Evolutionary conservation across 192 early-diverging fungal genomes (phyloP).

Genomic region (Backusella macrospora): DNA sequence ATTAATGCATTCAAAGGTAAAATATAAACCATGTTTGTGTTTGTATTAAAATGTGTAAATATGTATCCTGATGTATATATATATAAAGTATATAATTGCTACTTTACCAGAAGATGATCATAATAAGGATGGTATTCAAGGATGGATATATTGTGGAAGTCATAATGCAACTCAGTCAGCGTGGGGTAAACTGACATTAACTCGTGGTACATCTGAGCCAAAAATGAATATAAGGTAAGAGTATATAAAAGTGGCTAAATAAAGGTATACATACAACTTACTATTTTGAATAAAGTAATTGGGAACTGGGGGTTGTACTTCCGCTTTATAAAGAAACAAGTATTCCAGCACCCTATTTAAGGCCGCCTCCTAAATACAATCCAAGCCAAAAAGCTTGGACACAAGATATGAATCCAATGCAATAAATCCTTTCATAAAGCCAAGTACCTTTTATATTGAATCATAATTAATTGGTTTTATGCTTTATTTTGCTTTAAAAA

Average conservation of each 20-base stretch:
- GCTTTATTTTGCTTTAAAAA: too few species aligned
- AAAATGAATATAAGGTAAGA: constrained; percentile 40
- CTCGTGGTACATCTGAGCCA: constrained; percentile 23
- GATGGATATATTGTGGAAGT: constrained; percentile 42
- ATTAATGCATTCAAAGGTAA: constrained; percentile 48
- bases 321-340: constrained; percentile 28
- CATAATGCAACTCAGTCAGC: constrained; percentile 38
- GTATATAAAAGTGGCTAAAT: neutral
- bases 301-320: constrained; percentile 44
- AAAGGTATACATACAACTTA: neutral
- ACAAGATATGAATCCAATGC: constrained; percentile 16
- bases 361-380: constrained; percentile 33
- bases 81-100: constrained; percentile 39
- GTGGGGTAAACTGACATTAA: constrained; percentile 32
- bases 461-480: too few species aligned
- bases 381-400: constrained; percentile 33
- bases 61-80: neutral
- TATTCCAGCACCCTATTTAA: constrained; percentile 30
- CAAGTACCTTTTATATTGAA: too few species aligned
- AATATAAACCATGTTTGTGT: neutral
- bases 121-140: neutral
- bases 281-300: constrained; percentile 33
- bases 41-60: neutral
- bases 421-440: too few species aligned
- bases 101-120: constrained; percentile 11